These are phyloP conservation scores for Boletellus sp. DNA, from an alignment of 768 basidiomycete species.

Conservation along the genomic window DNA sequence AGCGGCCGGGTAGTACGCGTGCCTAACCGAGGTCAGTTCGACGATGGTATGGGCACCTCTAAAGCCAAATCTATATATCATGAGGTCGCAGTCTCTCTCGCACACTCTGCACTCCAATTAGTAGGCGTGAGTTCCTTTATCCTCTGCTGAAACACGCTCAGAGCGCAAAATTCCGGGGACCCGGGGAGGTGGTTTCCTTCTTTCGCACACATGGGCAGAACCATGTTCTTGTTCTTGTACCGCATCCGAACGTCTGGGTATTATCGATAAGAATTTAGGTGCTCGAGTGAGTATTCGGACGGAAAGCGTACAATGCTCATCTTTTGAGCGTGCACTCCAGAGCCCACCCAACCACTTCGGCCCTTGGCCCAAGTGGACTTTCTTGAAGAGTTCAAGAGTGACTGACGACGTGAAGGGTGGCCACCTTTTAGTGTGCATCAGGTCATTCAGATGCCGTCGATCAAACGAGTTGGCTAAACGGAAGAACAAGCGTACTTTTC, in stretches of 20 bases:
- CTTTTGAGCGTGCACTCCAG: conserved; percentile 24
- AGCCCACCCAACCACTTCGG: conserved; percentile 34
- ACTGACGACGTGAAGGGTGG: conserved; percentile 72
- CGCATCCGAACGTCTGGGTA: conserved; percentile 65
- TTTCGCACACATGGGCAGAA: conserved; percentile 61
- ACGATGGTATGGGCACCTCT: too few relatives aligned
- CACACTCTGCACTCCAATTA: conserved; percentile 67
- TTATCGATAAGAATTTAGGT: too few relatives aligned
- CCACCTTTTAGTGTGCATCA: conserved; percentile 48
- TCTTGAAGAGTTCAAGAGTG: conserved; percentile 70
- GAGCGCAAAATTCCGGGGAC: conserved; percentile 69
- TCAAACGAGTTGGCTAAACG: neutral
- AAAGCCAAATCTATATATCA: too few relatives aligned
- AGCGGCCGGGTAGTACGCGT: too few relatives aligned
- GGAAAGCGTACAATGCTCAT: conserved; percentile 42
- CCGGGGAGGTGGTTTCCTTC: conserved; percentile 66
- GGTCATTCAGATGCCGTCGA: neutral
- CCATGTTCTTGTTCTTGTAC: conserved; percentile 65
- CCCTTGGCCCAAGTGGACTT: conserved; percentile 18
- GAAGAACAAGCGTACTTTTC: conserved; percentile 46
- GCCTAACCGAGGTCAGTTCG: too few relatives aligned
- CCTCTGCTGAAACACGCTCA: conserved; percentile 58
- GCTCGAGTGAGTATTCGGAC: too few relatives aligned
- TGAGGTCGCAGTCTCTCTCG: conserved; percentile 15
- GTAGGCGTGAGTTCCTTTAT: conserved; percentile 62